Base-by-base conservation (phyloP, 352 stramenopile species). In the Globisporangium spiculum region DNA sequence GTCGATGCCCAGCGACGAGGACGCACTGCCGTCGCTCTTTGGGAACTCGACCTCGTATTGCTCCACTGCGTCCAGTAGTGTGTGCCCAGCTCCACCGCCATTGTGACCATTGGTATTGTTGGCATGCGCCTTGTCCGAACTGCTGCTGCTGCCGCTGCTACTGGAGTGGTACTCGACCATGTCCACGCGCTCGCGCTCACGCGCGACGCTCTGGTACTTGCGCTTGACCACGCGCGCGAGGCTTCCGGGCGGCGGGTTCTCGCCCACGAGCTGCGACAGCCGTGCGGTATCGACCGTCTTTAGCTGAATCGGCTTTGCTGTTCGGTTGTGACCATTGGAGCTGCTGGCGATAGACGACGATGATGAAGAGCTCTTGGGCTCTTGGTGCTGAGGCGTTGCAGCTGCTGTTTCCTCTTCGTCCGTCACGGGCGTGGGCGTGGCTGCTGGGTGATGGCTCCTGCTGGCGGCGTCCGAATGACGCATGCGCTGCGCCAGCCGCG, bases 31-130 rank as follows among this genome's bases (percentile, higher is more conserved):
- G 1, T 24, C 9, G 27, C 63, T 60, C 7, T 50, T 58, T n/a
- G 74, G 78, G 60, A 89, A 89, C 64, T 86, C 80, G 48, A 89
- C 67, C 20, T 89, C 80, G 61, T 86, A 89, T 32, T 80, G 68
- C 59, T 71, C 70, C 32, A 89, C 65, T 2, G 74, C 75, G 55
- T 86, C 77, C 10, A 79, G n/a, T 12, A 46, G 68, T 65, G 26
- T 79, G 41, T 71, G 76, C 70, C 71, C 81, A 55, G 36, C 16
- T 4, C 36, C 67, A 20, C n/a, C 56, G n/a, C 12, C 12, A 30
- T 5, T 55, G 24, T 18, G 8, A 18, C 38, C 12, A 18, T 6
- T 36, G 5, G 48, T 16, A 16, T 32, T 26, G 24, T 4, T 30
- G 22, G 9, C 12, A 22, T 34, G 20, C n/a, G 5, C 20, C n/a